phyloP scores from a whole-genome alignment of 352 stramenopile species.

The Elongisporangium senticosum region DNA sequence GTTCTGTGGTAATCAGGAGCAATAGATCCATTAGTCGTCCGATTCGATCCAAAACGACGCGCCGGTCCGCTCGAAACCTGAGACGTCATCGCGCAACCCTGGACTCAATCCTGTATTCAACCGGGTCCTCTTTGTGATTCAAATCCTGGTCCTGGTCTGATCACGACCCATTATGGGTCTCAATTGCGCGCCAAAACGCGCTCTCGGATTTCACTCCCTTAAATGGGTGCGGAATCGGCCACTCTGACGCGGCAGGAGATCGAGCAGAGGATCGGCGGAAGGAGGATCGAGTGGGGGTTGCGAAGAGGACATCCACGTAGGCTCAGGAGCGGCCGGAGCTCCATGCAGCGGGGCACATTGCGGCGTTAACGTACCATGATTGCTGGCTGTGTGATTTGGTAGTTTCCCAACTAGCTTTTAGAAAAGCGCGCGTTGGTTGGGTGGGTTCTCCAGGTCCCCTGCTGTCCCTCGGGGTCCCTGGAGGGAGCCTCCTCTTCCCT shows the following conservation, averaged over 20 bases:
- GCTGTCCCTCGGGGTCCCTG: not conserved
- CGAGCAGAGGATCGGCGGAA: not conserved
- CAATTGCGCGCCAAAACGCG: not conserved
- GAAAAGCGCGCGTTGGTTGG: not conserved
- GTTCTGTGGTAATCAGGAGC: slow-evolving; percentile 27
- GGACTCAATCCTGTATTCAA: not conserved
- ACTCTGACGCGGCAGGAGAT: not conserved
- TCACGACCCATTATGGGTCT: not conserved
- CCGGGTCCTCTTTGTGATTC: not conserved
- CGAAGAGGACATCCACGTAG: not conserved
- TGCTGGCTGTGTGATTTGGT: slow-evolving; percentile 14
- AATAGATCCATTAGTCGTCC: not conserved
- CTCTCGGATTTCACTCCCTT: not conserved
- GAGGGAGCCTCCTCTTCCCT: not conserved
- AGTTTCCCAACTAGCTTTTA: slow-evolving; percentile 17
- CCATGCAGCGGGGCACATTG: not conserved
- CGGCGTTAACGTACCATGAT: slow-evolving; percentile 13
- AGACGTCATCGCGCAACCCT: not conserved
- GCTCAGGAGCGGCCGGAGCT: not conserved
- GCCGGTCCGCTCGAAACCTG: not conserved
- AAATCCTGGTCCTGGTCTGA: not conserved
- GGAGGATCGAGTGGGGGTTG: not conserved
- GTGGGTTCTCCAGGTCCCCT: not conserved
- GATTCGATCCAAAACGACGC: slow-evolving; percentile 1
- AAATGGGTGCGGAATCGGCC: not conserved